Base-by-base conservation (phyloP, 2,329 filamentous ascomycete species). In the Scopulariopsis brevicaulis region DNA sequence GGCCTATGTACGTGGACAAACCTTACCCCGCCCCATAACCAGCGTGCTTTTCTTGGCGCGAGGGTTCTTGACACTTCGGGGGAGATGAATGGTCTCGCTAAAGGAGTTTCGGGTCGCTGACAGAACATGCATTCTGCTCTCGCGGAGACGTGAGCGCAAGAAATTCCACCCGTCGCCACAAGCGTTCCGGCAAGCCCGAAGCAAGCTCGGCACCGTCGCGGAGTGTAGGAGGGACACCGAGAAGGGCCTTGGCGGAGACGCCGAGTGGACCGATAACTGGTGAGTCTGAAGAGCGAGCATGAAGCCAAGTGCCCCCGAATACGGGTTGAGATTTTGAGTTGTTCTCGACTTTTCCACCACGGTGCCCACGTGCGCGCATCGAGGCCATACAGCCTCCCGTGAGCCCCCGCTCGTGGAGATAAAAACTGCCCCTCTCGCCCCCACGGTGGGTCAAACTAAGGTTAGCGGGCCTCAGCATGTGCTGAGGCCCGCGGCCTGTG, bases 131-230 rank as follows among this genome's bases (percentile, higher is more conserved):
- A 54, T 58, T 22, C 22, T 58, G 18, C 46, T 25, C 25, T 53
- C 56, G 24, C 34, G 56, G 24, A 55, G 50, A 24, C 59, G 57
- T 59, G 59, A 62, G 24, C 58, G 54, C 35, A 58, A 54, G 34
- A 62, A 58, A 57, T 62, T 59, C 51, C 57, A 62, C 48, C 61
- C 61, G 11, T 37, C 54, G 18, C 50, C 60, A 1, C 59, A 60
- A 14, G 46, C 55, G 20, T 57, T 62, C 40, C 54, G 55, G 43
- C 28, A 63, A 48, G 68, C 68, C 1, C 65, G 66, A 5, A 64
- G 62, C 40, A 69, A 69, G 54, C 62, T 70, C 20, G 66, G 60
- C 53, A 63, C 64, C 18, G 68, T 70, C 15, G 65, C 67, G 4
- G 67, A 67, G 15, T 63, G 62, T 40, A 63, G 61, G 58, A 25